These are phyloP conservation scores for Fusarium luffae DNA, from an alignment of 2,329 filamentous ascomycete species.

Conservation along the genomic window DNA sequence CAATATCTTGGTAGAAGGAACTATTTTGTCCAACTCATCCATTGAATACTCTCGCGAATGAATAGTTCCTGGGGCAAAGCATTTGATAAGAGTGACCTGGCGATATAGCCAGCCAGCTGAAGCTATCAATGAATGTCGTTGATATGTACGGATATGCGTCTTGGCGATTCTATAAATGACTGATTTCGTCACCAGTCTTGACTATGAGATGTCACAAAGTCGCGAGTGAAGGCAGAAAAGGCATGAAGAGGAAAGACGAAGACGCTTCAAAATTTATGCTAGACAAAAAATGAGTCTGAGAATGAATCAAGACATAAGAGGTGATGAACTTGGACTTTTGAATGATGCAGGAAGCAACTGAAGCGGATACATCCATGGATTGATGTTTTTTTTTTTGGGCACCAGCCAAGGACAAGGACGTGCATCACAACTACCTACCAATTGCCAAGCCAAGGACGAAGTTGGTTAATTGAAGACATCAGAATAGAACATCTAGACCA, in stretches of 20 bases:
- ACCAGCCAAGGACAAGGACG: slow-evolving; percentile 16
- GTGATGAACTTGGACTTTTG: background rate
- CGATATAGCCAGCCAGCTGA: background rate
- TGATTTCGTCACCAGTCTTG: background rate
- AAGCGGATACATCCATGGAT: background rate
- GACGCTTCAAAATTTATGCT: background rate
- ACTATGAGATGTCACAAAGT: background rate
- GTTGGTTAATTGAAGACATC: background rate
- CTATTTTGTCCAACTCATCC: background rate
- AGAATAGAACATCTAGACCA: background rate
- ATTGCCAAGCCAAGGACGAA: slow-evolving; percentile 14
- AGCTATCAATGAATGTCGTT: background rate
- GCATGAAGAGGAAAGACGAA: background rate
- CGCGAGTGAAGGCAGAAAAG: background rate
- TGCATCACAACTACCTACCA: slow-evolving; percentile 29
- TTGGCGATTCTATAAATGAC: slow-evolving; percentile 3
- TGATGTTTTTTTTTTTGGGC: slow-evolving; percentile 18
- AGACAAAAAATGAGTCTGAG: background rate
- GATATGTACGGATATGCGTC: background rate
- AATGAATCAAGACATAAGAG: background rate
- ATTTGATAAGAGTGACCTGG: background rate
- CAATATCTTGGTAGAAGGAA: background rate
- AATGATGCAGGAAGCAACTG: slow-evolving; percentile 14
- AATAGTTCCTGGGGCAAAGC: too few relatives aligned
- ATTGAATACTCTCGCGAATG: background rate